A percentile compares a stretch with the other conserved stretches of the same genome.
phyloP scores from a whole-genome alignment of 2,329 filamentous ascomycete species.

The Alternaria consortialis region DNA sequence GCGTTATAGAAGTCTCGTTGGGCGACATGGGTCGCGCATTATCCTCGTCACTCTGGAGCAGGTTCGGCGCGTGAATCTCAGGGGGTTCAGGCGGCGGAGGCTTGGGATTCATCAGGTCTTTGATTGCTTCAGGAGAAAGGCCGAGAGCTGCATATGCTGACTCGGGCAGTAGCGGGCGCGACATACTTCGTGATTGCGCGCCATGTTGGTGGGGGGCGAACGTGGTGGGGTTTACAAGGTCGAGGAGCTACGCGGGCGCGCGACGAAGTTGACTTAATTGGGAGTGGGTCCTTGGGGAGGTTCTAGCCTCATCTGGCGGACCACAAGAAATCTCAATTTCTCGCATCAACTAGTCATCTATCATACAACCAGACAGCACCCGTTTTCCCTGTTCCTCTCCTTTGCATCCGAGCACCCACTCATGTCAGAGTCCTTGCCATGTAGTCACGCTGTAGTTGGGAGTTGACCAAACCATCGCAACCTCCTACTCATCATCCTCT shows the following conservation, averaged over 20 bases:
- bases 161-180: constrained; percentile 43
- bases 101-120: constrained; percentile 46
- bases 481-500: neutral
- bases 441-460: neutral
- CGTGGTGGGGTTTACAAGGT: constrained; percentile 14
- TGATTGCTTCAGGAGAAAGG: constrained; percentile 40
- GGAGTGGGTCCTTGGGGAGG: constrained; percentile 18
- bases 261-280: constrained; percentile 18
- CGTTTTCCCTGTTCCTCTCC: neutral
- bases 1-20: constrained; percentile 46
- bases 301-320: constrained; percentile 14
- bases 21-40: constrained; percentile 34
- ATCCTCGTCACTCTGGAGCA: constrained; percentile 40
- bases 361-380: neutral
- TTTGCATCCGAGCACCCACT: neutral
- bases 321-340: neutral
- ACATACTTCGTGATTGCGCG: constrained; percentile 40
- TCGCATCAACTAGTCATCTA: too few species aligned
- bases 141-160: constrained; percentile 49
- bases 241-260: constrained; percentile 8
- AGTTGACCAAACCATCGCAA: neutral
- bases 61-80: constrained; percentile 40
- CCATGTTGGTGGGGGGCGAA: constrained; percentile 37
- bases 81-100: constrained; percentile 25
- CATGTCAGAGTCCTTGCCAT: neutral